Conservation (phyloP, 129 eudicot species). For the Kitagawia praeruptora region DNA sequence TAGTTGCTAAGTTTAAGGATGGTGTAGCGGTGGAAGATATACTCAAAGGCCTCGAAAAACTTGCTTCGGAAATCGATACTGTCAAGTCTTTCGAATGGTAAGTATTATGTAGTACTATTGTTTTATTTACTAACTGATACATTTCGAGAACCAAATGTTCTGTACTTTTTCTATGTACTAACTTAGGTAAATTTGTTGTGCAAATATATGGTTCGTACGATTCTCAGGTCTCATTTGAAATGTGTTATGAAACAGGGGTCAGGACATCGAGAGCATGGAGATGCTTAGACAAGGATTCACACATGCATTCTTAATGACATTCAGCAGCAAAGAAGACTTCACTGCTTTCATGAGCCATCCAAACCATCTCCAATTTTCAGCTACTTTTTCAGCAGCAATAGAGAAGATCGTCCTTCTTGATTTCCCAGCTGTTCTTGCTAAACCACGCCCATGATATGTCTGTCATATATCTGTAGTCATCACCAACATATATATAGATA, state of each 20-base stretch:
- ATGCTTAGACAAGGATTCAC: slow-evolving; percentile 86
- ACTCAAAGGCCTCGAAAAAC: slow-evolving; percentile 74
- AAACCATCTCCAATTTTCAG: slow-evolving; percentile 51
- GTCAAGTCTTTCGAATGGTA: slow-evolving; percentile 90
- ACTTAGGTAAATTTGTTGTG: not conserved
- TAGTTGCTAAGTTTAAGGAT: slow-evolving; percentile 81
- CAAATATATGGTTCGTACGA: not conserved
- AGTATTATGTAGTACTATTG: not conserved
- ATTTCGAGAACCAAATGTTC: not conserved
- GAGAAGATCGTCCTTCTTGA: slow-evolving; percentile 77
- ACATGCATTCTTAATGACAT: slow-evolving; percentile 87
- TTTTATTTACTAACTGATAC: too few relatives aligned
- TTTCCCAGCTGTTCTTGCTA: slow-evolving; percentile 61
- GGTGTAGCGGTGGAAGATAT: slow-evolving; percentile 65
- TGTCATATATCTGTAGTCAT: not conserved
- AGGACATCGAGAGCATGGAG: slow-evolving; percentile 73
- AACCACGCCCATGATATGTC: slow-evolving; percentile 23
- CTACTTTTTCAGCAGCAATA: slow-evolving; percentile 54
- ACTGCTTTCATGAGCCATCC: slow-evolving; percentile 53
- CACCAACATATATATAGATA: not conserved
- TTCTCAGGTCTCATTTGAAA: not conserved
- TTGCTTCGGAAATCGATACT: slow-evolving; percentile 52
- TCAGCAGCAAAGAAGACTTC: slow-evolving; percentile 67
- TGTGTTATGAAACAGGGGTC: slow-evolving; percentile 42
- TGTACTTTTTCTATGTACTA: not conserved